Percentiles rank a stretch among this genome's conserved stretches.
Evolutionary conservation across 306 rosid species (phyloP).

Genomic region (Hippophae tibetana): DNA sequence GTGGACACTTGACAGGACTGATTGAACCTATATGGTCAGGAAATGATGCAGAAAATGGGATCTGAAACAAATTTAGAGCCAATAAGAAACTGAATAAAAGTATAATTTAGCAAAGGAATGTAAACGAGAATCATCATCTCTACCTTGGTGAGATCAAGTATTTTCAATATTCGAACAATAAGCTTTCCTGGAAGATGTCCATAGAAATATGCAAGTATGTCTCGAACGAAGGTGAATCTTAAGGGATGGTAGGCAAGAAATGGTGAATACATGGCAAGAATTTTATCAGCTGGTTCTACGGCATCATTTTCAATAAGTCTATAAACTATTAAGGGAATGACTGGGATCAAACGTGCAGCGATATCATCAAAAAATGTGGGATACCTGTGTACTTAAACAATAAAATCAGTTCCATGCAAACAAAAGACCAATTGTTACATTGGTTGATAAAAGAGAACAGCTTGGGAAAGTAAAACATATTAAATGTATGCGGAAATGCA

Average conservation of each 20-base stretch:
- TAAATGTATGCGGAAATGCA: too few relatives aligned
- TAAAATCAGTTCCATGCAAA: constrained; percentile 19
- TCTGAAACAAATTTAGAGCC: constrained; percentile 47
- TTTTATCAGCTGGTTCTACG: constrained; percentile 69
- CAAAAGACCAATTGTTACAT: not conserved
- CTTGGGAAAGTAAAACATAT: not conserved
- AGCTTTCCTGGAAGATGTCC: constrained; percentile 85
- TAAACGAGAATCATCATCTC: constrained; percentile 6
- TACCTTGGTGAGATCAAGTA: constrained; percentile 84
- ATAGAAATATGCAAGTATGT: constrained; percentile 93
- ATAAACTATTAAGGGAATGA: constrained; percentile 81
- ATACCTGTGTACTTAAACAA: constrained; percentile 43
- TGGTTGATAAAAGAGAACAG: not conserved
- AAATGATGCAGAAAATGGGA: constrained; percentile 84
- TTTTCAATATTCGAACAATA: constrained; percentile 63
- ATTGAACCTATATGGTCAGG: constrained; percentile 65
- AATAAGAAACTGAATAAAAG: constrained; percentile 12
- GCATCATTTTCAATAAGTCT: constrained; percentile 93
- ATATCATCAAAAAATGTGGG: constrained; percentile 90
- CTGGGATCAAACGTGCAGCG: constrained; percentile 90
- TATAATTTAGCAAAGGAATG: constrained; percentile 1
- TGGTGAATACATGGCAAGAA: constrained; percentile 50
- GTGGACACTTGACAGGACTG: constrained; percentile 80
- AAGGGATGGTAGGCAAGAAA: constrained; percentile 76
- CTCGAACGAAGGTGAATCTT: constrained; percentile 93